Base-by-base conservation (phyloP, 2,329 filamentous ascomycete species). In the Ascosphaera apis region DNA sequence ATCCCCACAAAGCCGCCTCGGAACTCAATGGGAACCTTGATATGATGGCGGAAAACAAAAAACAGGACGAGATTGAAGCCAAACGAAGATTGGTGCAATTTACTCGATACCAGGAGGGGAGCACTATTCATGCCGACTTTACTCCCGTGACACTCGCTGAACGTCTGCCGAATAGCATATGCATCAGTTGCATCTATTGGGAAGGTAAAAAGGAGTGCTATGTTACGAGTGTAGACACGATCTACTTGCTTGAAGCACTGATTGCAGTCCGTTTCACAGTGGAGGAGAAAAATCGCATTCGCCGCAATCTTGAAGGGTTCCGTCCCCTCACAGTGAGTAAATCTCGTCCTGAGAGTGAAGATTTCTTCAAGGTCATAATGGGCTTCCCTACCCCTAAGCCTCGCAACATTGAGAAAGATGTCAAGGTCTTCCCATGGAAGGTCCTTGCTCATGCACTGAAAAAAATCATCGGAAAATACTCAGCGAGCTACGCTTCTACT, bases 311-410 rank as follows among this genome's bases (percentile, higher is more conserved):
- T 23, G 88, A 98, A 53, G 84, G 84, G 0, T 95, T 92, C 61
- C 75, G 81, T 25, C 88, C 88, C 1, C 59, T 82, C 43, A 98
- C 88, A 0, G 83, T 98, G 13, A 92, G 83, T 45, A 98, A 98
- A 57, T 73, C 75, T 39, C 92, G 91, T 57, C 51, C 73, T 1
- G 86, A 95, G 40, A 92, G 80, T 52, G 86, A 95, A 53, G 82
- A 91, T 37, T 95, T 95, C 56, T 95, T 95, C 72, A 93, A 93
- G 61, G 68, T 93, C 47, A 95, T 98, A 58, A 98, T 98, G 88
- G 81, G 73, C 1, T 95, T 95, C 51, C 82, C 83, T 9, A 80
- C 77, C 41, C 88, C 88, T 2, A 95, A 95, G 57, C 88, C 88
- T 13, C 69, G 88, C 42, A 93, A 95, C 51, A 98, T 98, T 44